These are phyloP conservation scores for Vitellaria paradoxa DNA, from an alignment of 179 eudicot species.

Conservation along the genomic window DNA sequence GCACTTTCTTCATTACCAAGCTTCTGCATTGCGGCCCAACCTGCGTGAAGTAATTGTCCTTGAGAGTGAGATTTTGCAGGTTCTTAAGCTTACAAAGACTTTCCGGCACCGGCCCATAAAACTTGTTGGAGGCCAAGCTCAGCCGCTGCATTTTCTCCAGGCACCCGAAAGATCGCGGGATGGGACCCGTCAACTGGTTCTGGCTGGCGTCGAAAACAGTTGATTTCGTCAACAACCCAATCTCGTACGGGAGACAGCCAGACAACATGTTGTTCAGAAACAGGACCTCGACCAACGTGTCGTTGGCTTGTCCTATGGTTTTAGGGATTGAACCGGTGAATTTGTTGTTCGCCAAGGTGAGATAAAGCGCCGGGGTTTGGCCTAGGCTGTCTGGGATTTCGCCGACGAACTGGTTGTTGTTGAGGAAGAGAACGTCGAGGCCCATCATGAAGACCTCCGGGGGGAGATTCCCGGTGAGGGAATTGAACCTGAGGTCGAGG, in stretches of 20 bases:
- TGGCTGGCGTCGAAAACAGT: constrained; percentile 49
- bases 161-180: constrained; percentile 62
- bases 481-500: constrained; percentile 66
- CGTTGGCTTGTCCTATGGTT: constrained; percentile 36
- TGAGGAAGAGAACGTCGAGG: constrained; percentile 57
- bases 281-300: constrained; percentile 42
- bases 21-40: constrained; percentile 57
- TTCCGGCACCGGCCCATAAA: constrained; percentile 67
- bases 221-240: constrained; percentile 48
- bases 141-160: constrained; percentile 35
- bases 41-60: constrained; percentile 54
- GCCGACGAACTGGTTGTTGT: constrained; percentile 56
- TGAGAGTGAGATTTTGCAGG: constrained; percentile 31
- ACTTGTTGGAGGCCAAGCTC: constrained; percentile 40
- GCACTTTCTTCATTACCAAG: constrained; percentile 26
- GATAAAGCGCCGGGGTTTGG: constrained; percentile 40
- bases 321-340: constrained; percentile 58
- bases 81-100: constrained; percentile 43
- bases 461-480: constrained; percentile 47
- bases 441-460: constrained; percentile 35
- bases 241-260: constrained; percentile 67
- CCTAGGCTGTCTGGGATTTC: constrained; percentile 48
- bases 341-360: constrained; percentile 66
- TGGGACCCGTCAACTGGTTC: constrained; percentile 54
- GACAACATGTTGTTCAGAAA: constrained; percentile 53